Conservation (phyloP, 345 rosid genomes). For the Salix viminalis region DNA sequence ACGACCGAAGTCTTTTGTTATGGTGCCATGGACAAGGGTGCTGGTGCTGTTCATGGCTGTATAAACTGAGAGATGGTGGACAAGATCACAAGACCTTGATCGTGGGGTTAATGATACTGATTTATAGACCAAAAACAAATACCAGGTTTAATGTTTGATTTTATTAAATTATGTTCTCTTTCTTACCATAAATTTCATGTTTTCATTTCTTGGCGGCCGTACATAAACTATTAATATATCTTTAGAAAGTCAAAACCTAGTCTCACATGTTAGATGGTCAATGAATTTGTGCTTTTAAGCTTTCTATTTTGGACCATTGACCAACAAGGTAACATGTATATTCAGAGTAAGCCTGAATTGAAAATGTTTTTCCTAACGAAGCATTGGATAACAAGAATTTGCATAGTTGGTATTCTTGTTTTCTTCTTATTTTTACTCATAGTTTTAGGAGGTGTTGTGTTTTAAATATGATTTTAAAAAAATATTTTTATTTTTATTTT, state of each 20-base stretch:
- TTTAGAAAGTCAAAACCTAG: neutral
- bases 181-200: slow-evolving; percentile 2
- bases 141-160: neutral
- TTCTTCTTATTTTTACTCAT: neutral
- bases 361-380: neutral
- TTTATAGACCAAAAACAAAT: neutral
- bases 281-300: neutral
- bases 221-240: neutral
- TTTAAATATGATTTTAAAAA: too few species aligned
- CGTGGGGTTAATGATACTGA: neutral
- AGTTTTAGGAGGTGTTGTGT: too few species aligned
- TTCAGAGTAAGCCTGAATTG: neutral
- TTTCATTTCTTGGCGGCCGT: slow-evolving; percentile 11
- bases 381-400: neutral
- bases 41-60: slow-evolving; percentile 9
- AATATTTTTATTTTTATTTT: too few species aligned
- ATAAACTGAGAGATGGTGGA: neutral
- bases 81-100: neutral
- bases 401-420: neutral
- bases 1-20: neutral
- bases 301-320: neutral
- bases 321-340: neutral
- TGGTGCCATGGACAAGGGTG: neutral
- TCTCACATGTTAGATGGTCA: neutral
- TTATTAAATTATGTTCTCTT: neutral